Base-by-base conservation (phyloP, 495 filamentous ascomycete species). In the Penicillium subrubescens region DNA sequence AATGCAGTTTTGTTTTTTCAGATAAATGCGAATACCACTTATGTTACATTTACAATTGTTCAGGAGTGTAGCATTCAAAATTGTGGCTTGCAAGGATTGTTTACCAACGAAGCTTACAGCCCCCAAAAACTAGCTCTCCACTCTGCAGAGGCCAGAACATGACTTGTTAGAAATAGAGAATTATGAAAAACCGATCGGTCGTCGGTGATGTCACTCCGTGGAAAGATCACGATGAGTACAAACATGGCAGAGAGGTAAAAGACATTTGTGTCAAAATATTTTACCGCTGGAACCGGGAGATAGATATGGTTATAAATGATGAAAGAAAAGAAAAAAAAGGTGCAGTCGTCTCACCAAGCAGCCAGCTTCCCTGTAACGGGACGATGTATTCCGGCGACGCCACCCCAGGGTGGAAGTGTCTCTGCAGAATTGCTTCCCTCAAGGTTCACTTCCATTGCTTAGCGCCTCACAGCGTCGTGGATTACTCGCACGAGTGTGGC, bases 391-490 rank as follows among this genome's bases (percentile, higher is more conserved):
- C 84, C 82, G 79, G 77, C 78, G 71, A 77, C 85, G 85, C 84
- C 85, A 84, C 35, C 75, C 80, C 74, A 79, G 80, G 83, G 84
- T 85, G 85, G 76, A 84, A 74, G 76, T 82, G 79, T 77, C 81
- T 86, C 82, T 87, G 85, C 85, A 84, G 83, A 85, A 86, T 87
- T 86, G 75, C 84, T 86, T 85, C 83, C 82, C 85, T 87, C 83
- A 83, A 85, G 81, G 68, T 76, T 87, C 81, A 82, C 78, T 74
- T 81, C 78, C 85, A 87, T 85, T 84, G 80, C 84, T 87, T 85
- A 87, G 72, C 76, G 79, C 76, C 77, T 65, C 70, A 71, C 79
- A 85, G 79, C 83, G 76, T 87, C 84, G 77, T 76, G 77, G 81
- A 84, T 84, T 87, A 85, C 85, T 84, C 81, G 66, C 78, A 77